These are phyloP conservation scores for Skeletonema grethae DNA, from an alignment of 108 stramenopile genomes.

Conservation along the genomic window DNA sequence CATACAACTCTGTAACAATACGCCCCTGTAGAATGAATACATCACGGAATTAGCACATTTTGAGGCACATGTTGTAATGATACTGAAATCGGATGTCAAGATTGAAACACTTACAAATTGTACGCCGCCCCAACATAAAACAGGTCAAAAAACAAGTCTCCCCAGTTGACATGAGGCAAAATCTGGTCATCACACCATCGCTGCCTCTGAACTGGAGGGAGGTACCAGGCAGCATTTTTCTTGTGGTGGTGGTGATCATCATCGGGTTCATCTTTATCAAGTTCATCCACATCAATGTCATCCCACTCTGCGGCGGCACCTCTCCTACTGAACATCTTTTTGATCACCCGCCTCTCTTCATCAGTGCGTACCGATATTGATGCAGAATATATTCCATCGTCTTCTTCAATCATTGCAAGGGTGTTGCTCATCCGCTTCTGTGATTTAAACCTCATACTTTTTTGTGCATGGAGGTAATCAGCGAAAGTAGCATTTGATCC, in stretches of 20 bases:
- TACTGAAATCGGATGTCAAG: not conserved
- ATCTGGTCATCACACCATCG: not conserved
- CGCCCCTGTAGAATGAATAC: not conserved
- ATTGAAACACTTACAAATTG: conserved; percentile 34
- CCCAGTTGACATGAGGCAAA: conserved; percentile 45
- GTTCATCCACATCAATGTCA: not conserved
- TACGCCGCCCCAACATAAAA: conserved; percentile 55
- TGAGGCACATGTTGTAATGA: too few species aligned
- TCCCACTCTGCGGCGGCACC: too few species aligned
- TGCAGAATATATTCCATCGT: too few species aligned
- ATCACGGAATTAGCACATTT: not conserved
- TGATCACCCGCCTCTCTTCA: too few species aligned
- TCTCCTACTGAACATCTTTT: too few species aligned
- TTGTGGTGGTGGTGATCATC: too few species aligned
- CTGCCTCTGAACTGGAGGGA: conserved; percentile 46
- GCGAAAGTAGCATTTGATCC: too few species aligned
- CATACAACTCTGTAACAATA: not conserved
- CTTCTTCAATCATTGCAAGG: too few species aligned
- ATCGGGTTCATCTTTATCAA: not conserved
- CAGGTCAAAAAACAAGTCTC: conserved; percentile 50
- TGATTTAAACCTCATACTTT: too few species aligned
- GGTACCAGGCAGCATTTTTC: conserved; percentile 12
- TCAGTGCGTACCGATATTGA: too few species aligned
- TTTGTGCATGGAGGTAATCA: too few species aligned
- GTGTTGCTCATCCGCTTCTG: too few species aligned